A percentile compares a stretch with the other conserved stretches of the same genome.
Evolutionary conservation across 495 filamentous ascomycete genomes (phyloP).

Genomic region (Penicillium bovifimosum): DNA sequence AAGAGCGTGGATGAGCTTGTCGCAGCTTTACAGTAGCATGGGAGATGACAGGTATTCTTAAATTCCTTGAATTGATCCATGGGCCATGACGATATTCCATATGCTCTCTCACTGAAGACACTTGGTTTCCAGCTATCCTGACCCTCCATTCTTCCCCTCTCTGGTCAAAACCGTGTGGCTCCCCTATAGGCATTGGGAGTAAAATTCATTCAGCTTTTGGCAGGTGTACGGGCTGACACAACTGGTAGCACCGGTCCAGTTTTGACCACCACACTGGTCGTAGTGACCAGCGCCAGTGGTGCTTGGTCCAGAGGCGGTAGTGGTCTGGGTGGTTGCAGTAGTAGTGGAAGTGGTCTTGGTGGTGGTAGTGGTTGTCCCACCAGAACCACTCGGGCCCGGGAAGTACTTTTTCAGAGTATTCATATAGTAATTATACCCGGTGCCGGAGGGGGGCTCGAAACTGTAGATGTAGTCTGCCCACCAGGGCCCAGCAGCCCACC

Average conservation of each 20-base stretch:
- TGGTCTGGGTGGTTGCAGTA: conserved; percentile 16
- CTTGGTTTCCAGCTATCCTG: neutral
- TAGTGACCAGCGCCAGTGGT: conserved; percentile 29
- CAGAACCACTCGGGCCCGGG: conserved; percentile 1
- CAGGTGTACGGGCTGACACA: conserved; percentile 40
- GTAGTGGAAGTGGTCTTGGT: conserved; percentile 4
- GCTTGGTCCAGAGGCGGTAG: conserved; percentile 17
- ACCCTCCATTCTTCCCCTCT: neutral
- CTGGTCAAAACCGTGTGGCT: too few relatives aligned
- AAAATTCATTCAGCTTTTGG: conserved; percentile 34
- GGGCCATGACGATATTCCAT: neutral
- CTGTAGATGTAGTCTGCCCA: conserved; percentile 51
- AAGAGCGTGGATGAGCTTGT: conserved; percentile 40
- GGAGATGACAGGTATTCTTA: neutral
- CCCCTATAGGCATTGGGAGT: conserved; percentile 42
- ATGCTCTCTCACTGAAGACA: neutral
- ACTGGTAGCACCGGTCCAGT: conserved; percentile 43
- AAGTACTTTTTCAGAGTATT: conserved; percentile 21
- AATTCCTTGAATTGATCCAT: neutral
- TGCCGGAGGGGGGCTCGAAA: conserved; percentile 51
- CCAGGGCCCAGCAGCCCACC: conserved; percentile 62
- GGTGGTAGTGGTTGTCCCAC: conserved; percentile 3
- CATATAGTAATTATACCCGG: conserved; percentile 36
- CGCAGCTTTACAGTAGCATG: conserved; percentile 11
- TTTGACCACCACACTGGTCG: conserved; percentile 46